These are phyloP conservation scores for Plasmodium fragile DNA, from an alignment of 169 alveolate genomes.

Conservation along the genomic window DNA sequence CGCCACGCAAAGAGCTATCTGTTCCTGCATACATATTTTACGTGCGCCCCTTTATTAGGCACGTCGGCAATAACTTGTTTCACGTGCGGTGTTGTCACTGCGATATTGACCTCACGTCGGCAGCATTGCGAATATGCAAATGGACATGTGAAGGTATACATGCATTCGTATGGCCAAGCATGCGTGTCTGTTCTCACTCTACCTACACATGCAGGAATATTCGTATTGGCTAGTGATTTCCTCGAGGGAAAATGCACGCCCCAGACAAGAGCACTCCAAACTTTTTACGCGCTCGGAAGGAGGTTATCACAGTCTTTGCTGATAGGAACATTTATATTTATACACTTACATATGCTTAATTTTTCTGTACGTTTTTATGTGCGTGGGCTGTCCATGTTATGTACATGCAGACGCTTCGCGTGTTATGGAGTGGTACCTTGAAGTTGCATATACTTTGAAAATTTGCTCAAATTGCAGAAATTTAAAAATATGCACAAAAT, in stretches of 20 bases:
- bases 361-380: not conserved
- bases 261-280: conserved; percentile 4
- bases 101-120: not conserved
- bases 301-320: not conserved
- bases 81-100: not conserved
- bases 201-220: not conserved
- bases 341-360: not conserved
- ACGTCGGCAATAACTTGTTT: not conserved
- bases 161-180: not conserved
- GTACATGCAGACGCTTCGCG: not conserved
- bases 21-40: not conserved
- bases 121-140: not conserved
- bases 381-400: not conserved
- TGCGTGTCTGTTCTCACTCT: not conserved
- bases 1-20: not conserved
- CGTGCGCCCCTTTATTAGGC: not conserved
- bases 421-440: not conserved
- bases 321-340: not conserved
- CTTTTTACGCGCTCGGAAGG: not conserved
- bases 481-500: not conserved
- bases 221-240: not conserved
- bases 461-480: not conserved
- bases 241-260: not conserved
- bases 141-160: not conserved
- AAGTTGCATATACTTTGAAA: not conserved